Base-by-base conservation (phyloP, 148 eudicot genomes). In the Amaranthus cruentus region DNA sequence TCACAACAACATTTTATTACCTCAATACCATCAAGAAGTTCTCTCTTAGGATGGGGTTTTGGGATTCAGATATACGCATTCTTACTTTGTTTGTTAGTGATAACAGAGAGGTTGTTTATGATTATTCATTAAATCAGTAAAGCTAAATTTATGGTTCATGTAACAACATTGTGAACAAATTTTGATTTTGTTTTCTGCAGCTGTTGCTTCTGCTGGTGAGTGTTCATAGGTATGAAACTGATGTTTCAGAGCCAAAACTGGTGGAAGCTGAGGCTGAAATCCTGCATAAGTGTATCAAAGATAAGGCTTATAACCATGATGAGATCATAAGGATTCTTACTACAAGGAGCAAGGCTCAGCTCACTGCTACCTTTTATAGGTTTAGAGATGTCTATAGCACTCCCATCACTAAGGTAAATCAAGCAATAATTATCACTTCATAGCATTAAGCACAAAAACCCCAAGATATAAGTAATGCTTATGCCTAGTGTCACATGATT, bases 261-360 rank as follows among this genome's bases (percentile, higher is more conserved):
- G 92, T 96, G 4, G 80, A 85, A 13, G 51, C 82, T 3, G 99
- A 95, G 84, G 93, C 97, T 67, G 81, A 73, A 8, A 73, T 80
- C 65, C 94, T 95, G 62, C 81, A 78, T 66, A 76, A 81, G 1
- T 84, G 81, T n/a, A 81, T 95, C 64, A 43, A 77, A 43, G 88
- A 88, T 3, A 88, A 88, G 80, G 73, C 13, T 4, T 82, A 79
- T 42, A 83, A 81, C 74, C 85, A 88, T 75, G 94, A 87, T 4
- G 97, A 95, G 77, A 58, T 92, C 18, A 62, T 88, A 0, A 85
- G 99, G 73, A 90, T 92, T 50, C 56, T 95, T 8, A 80, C 85
- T 44, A 91, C 96, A 52, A 87, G 99, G 79, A 95, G 97, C 89
- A 90, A 86, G 79, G 82, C 87, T 52, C 99, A 91, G 76, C 87